Evolutionary conservation across 164 flowering plant species (phyloP), one percentile per base, ranked within the genome.

Genomic region (Buxus sempervirens): DNA sequence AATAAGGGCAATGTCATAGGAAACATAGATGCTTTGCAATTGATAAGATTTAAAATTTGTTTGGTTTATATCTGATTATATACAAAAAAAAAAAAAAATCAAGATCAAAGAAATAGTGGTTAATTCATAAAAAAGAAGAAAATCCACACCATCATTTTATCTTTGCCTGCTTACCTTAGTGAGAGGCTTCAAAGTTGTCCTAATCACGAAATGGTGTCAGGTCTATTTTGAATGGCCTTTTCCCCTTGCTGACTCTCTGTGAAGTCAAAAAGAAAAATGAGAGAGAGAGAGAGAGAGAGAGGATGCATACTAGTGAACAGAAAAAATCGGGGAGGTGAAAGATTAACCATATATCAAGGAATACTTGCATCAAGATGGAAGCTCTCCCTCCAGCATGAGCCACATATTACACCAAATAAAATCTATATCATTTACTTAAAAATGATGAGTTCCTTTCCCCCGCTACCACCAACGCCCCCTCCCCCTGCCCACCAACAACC

Each of bases 231-330:
- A 85, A 75, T 5, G 49, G 72, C 26, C 72, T 78, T 73, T 82
- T 88, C 74, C 96, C 96, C 64, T 86, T 90, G 82, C 84, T 86
- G 49, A 82, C 90, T 62, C 80, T 82, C 96, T 90, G 24, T 53
- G 51, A 60, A 23, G 60, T 41, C 49, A 13, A 65, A 68, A 75
- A 13, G 53, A 0, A 51, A 53, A 20, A 24, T 25, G 19, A 15
- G 53, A 58, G 13, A 57, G 14, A 64, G 59, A 66, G 9, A 41
- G 42, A 16, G 18, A 55, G n/a, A n/a, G n/a, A n/a, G n/a, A n/a
- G n/a, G n/a, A n/a, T n/a, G n/a, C n/a, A n/a, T n/a, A n/a, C n/a
- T n/a, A n/a, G n/a, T n/a, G n/a, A n/a, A n/a, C n/a, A n/a, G n/a
- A 49, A 5, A 45, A 59, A 62, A 57, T 38, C 9, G 24, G 42